Base-by-base conservation (phyloP, 2,329 filamentous ascomycete species). In the Exophiala sp. region DNA sequence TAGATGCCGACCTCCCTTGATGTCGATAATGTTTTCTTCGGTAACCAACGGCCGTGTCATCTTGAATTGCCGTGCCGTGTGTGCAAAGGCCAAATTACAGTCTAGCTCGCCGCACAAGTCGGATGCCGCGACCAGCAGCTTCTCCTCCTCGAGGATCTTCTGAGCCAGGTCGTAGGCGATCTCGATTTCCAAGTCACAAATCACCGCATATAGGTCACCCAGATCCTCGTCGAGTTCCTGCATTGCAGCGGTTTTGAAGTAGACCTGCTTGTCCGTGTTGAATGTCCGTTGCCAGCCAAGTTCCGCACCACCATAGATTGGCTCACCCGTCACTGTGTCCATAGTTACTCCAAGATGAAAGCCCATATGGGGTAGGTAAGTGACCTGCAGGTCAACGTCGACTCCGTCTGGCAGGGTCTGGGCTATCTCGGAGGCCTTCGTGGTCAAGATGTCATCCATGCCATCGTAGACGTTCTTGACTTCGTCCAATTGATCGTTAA, bases 351-450 rank as follows among this genome's bases (percentile, higher is more conserved):
- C 82, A 2, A 89, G 86, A 30, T 96, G 77, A 63, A 96, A 98
- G 0, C 93, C 93, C 30, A 96, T 79, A 62, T 95, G 89, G 0
- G 90, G 91, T 55, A 95, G 85, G 65, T 93, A 95, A 14, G 93
- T 85, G 55, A 94, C 94, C 47, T 90, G 90, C 27, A 85, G 66
- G 10, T 74, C 70, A 18, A 74, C 69, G 1, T 78, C 66, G 3
- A 69, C 50, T 14, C 76, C 73, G 52, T 77, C 73, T 1, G 89
- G 84, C 16, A 93, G 71, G 1, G 75, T 73, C 11, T 68, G 66
- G 0, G 78, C 78, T 49, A 95, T 72, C n/a, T 80, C 76, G 14
- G 74, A 71, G 3, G 83, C 82, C 1, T 88, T 80, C 46, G 81
- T 68, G 2, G 79, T 82, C 11, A 98, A 75, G 10, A 96, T 75